phyloP scores from a whole-genome alignment of 2,329 filamentous ascomycete genomes.

The Pleurostoma richardsiae region DNA sequence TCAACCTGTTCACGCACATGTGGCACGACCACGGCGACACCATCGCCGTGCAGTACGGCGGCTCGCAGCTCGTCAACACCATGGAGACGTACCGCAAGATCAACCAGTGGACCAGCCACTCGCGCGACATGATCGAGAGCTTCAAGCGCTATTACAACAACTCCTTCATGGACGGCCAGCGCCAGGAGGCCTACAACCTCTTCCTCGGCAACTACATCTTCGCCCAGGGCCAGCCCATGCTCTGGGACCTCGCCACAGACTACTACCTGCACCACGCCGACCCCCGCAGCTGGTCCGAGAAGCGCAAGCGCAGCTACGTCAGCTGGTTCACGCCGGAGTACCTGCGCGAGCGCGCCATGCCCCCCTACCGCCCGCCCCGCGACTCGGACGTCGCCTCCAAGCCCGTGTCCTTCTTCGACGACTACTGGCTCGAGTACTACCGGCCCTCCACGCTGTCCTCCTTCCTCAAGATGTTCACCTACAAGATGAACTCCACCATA shows the following conservation, averaged over 20 bases:
- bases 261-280: slow-evolving; percentile 93
- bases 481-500: slow-evolving; percentile 85
- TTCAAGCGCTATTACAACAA: slow-evolving; percentile 99
- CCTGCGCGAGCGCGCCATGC: slow-evolving; percentile 59
- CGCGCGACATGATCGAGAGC: slow-evolving; percentile 96
- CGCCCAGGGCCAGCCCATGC: slow-evolving; percentile 79
- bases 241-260: slow-evolving; percentile 93
- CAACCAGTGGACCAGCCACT: slow-evolving; percentile 97
- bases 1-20: slow-evolving; percentile 97
- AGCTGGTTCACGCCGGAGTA: slow-evolving; percentile 78
- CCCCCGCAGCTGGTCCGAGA: slow-evolving; percentile 67
- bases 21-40: slow-evolving; percentile 97
- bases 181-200: slow-evolving; percentile 95
- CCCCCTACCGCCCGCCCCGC: slow-evolving; percentile 34
- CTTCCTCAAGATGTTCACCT: slow-evolving; percentile 87
- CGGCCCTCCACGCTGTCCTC: slow-evolving; percentile 82
- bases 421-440: slow-evolving; percentile 98
- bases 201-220: slow-evolving; percentile 97
- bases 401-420: slow-evolving; percentile 65
- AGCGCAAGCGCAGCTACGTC: slow-evolving; percentile 67
- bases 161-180: slow-evolving; percentile 89
- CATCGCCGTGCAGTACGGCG: slow-evolving; percentile 95
- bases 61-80: slow-evolving; percentile 95
- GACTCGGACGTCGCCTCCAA: slow-evolving; percentile 28
- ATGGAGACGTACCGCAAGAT: slow-evolving; percentile 99